Evolutionary conservation across 2,329 filamentous ascomycete genomes (phyloP).

Genomic region (Ophiobolus disseminans): DNA sequence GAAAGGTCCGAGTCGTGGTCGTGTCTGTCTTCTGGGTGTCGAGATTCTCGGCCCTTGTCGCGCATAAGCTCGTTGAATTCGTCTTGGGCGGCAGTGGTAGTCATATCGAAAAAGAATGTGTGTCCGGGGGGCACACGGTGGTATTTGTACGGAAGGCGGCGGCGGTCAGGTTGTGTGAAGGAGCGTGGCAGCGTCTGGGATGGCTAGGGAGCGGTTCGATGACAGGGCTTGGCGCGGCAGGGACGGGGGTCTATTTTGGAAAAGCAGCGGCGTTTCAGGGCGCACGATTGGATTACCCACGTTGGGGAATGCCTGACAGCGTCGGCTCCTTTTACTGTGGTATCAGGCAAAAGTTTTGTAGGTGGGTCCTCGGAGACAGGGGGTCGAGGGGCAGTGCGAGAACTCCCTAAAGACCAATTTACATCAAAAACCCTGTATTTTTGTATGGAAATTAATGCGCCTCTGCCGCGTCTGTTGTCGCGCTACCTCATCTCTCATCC

Average conservation of each 20-base stretch:
- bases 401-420: too few relatives aligned
- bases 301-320: conserved; percentile 2
- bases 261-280: conserved; percentile 12
- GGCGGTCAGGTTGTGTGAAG: conserved; percentile 8
- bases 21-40: conserved; percentile 58
- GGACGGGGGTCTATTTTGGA: conserved; percentile 16
- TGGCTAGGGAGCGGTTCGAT: conserved; percentile 16
- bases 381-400: too few relatives aligned
- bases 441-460: too few relatives aligned
- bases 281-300: conserved; percentile 7
- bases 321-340: too few relatives aligned
- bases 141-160: conserved; percentile 36
- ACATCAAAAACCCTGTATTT: too few relatives aligned
- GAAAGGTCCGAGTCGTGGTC: conserved; percentile 69
- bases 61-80: conserved; percentile 61
- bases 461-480: too few relatives aligned
- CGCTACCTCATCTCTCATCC: too few relatives aligned
- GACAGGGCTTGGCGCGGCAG: conserved; percentile 22
- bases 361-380: too few relatives aligned
- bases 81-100: conserved; percentile 54
- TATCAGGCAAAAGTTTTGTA: too few relatives aligned
- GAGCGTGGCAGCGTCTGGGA: conserved; percentile 9
- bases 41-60: conserved; percentile 52
- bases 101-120: conserved; percentile 47
- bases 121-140: conserved; percentile 11